Evolutionary conservation across 805 yeast genomes (phyloP), one percentile per base, ranked within the genome.

Genomic region (Clavispora fructus): DNA sequence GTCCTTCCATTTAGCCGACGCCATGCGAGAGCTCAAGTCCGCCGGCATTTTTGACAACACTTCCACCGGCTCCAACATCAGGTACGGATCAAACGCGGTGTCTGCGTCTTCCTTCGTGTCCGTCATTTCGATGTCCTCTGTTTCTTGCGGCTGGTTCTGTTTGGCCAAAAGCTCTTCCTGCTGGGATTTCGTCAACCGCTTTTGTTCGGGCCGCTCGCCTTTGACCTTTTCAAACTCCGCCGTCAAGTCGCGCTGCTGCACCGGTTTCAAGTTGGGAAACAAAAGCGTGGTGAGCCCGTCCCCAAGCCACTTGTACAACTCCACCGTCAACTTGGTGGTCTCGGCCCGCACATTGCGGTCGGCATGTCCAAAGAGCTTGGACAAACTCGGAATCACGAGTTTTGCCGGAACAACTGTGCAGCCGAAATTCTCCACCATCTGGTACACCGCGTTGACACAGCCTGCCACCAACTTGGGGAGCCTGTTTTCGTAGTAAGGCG

Each of bases 341-440:
- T 87, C 95, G 1, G 82, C 78, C 59, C 99, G 78, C 7, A 94
- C 97, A 45, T 79, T 87, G 51, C 78, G 80, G 65, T 94, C 98
- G 1, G 95, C 87, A 64, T 91, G 96, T 3, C 80, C 83, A 59
- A 89, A 89, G 41, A 90, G 64, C 54, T 81, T 83, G 1, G 88
- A 81, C 29, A 94, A 65, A 8, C 57, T 58, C 25, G 81, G 77
- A 26, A 88, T 59, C 0, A 83, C 71, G 2, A 77, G 69, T 55
- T 79, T 74, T 10, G 92, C 82, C 41, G 80, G 65, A 35, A 82
- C 71, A 8, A 79, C 74, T 41, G 69, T 65, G 53, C 91, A 79
- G 33, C 96, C 95, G 71, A 78, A 86, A 40, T 73, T 63, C 23
- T 65, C 68, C 41, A 81, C 74, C 6, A 90, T 76, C 35, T 77